phyloP scores from a whole-genome alignment of 352 stramenopile genomes.

The Globisporangium echinulatum region DNA sequence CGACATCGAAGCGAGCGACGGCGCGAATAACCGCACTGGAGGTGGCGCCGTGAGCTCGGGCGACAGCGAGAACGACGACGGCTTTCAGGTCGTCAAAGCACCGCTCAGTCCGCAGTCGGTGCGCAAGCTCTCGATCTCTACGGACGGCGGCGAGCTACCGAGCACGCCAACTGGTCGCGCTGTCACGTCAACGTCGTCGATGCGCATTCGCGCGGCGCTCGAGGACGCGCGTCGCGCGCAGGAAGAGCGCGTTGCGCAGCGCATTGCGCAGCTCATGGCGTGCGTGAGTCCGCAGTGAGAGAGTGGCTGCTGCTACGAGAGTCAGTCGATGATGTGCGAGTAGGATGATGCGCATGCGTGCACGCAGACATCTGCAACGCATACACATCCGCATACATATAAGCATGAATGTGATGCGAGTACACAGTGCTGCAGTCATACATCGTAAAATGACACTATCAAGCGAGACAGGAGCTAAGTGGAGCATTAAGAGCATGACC shows the following conservation, averaged over 20 bases:
- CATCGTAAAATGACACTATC: no score
- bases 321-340: not conserved
- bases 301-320: not conserved
- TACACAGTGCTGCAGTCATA: no score
- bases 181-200: slow-evolving; percentile 29
- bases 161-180: slow-evolving; percentile 27
- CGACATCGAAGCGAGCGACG: slow-evolving; percentile 22
- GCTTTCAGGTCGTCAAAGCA: slow-evolving; percentile 32
- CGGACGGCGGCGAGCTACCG: slow-evolving; percentile 13
- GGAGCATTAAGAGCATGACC: no score
- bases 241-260: slow-evolving; percentile 46
- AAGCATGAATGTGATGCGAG: no score
- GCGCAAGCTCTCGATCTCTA: slow-evolving; percentile 9
- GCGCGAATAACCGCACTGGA: slow-evolving; percentile 9
- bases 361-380: no score
- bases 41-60: slow-evolving; percentile 11
- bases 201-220: slow-evolving; percentile 48
- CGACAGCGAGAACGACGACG: slow-evolving; percentile 32
- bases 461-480: no score
- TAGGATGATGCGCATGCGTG: no score
- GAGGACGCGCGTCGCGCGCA: slow-evolving; percentile 38
- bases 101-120: slow-evolving; percentile 12
- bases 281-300: not conserved
- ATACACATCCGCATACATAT: no score
- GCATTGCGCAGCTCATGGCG: slow-evolving; percentile 49